Evolutionary conservation across 2,329 filamentous ascomycete species (phyloP), one percentile per base, ranked within the genome.

Genomic region (Exophiala phaeomuriformis): DNA sequence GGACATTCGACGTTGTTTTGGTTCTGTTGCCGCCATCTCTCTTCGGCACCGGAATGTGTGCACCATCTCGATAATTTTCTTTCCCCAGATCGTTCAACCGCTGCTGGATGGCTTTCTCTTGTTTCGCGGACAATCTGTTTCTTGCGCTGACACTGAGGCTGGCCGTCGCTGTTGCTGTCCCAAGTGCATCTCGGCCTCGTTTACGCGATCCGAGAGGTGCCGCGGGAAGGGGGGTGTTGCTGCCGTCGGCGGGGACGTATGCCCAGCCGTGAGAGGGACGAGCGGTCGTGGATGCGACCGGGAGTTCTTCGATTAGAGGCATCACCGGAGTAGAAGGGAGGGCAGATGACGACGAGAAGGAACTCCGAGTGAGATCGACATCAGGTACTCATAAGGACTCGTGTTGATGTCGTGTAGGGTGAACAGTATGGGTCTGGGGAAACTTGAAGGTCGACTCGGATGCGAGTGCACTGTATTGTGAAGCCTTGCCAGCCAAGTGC

Each of bases 41-140:
- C 2, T 91, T 75, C 0, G 84, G 75, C 48, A 94, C 89, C n/a
- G 78, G 74, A 1, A 63, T 58, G 12, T 52, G 30, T 10, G 53
- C 55, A 19, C 19, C 19, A 61, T 91, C 87, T 55, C 79, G 76
- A 64, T 84, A 79, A 60, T 85, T 88, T 66, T 97, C 93, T 49
- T 83, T 81, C 65, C 94, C 88, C 35, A 98, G 77, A 39, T 87
- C 84, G 57, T 88, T 84, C 44, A 97, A 79, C 64, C 93, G 88
- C 61, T 89, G 86, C 52, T 87, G 77, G 48, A 90, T 80, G 61
- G 89, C 90, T 41, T 85, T 84, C 65, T 91, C 86, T 68, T 94
- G 88, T 51, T 89, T 79, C n/a, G 87, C 86, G 32, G 82, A 85
- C 44, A 89, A 47, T 77, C 63, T 94, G 87, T 60, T 81, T 79